Evolutionary conservation across 495 filamentous ascomycete genomes (phyloP).

Genomic region (Hypoxylon fuscum): DNA sequence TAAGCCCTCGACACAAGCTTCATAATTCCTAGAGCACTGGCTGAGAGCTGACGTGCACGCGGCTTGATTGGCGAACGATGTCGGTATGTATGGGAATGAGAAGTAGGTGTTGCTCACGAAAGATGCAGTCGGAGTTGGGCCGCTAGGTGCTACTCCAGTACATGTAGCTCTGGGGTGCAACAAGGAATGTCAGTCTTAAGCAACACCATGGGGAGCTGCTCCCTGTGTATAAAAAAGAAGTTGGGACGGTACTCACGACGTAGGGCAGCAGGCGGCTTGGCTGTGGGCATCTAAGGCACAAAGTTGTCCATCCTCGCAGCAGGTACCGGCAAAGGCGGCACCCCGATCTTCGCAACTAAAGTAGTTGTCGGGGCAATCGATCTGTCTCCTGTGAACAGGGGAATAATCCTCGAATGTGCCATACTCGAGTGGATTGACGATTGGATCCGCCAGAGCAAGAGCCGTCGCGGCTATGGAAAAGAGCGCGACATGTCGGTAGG

Average conservation of each 20-base stretch:
- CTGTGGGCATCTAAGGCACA: constrained; percentile 54
- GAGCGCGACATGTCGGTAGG: constrained; percentile 26
- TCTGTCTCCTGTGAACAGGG: constrained; percentile 31
- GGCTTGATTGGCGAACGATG: constrained; percentile 68
- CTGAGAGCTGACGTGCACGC: constrained; percentile 73
- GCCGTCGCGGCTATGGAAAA: constrained; percentile 31
- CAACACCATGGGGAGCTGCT: not conserved
- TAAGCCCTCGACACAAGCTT: constrained; percentile 68
- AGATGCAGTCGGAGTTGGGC: constrained; percentile 52
- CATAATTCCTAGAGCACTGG: constrained; percentile 70
- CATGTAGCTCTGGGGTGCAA: constrained; percentile 50
- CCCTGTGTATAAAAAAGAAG: not conserved
- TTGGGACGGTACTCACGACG: constrained; percentile 45
- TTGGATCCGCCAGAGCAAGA: constrained; percentile 23
- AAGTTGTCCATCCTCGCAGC: constrained; percentile 55
- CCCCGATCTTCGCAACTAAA: constrained; percentile 55
- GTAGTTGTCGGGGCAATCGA: constrained; percentile 47
- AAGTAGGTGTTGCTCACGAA: constrained; percentile 66
- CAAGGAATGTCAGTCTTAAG: constrained; percentile 7
- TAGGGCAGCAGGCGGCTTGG: constrained; percentile 57
- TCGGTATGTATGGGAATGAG: constrained; percentile 73
- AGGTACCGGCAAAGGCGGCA: constrained; percentile 49
- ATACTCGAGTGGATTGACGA: constrained; percentile 39
- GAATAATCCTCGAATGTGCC: constrained; percentile 33
- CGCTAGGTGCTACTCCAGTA: constrained; percentile 53